Conservation (phyloP, 805 yeast genomes). For the Wickerhamiella sorbophila region DNA sequence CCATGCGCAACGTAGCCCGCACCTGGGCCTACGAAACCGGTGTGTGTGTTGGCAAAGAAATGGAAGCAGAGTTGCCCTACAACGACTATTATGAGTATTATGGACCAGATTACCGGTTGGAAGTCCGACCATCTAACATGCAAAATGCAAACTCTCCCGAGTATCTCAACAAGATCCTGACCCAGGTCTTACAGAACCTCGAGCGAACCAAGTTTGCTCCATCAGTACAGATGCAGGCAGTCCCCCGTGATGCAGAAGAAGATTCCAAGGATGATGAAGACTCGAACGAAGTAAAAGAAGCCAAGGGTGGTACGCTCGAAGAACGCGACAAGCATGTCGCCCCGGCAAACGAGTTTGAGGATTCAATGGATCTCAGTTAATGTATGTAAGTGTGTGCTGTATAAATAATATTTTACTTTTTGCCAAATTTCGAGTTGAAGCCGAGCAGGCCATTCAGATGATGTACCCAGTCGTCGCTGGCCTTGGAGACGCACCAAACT, state of each 20-base stretch:
- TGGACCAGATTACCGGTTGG: constrained; percentile 92
- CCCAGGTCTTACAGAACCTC: constrained; percentile 61
- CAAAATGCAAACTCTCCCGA: constrained; percentile 91
- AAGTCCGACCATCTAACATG: constrained; percentile 93
- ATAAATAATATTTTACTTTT: constrained; percentile 4
- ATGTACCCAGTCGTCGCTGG: constrained; percentile 81
- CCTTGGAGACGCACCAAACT: constrained; percentile 74
- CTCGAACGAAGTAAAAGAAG: constrained; percentile 60
- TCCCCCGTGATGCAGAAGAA: constrained; percentile 81
- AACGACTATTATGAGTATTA: constrained; percentile 94
- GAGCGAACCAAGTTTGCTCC: constrained; percentile 93
- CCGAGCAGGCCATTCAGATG: constrained; percentile 82
- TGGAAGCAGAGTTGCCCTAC: constrained; percentile 58
- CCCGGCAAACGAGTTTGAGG: constrained; percentile 67
- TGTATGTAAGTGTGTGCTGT: not conserved
- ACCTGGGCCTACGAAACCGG: constrained; percentile 95
- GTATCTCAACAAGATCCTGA: constrained; percentile 69
- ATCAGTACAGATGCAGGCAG: constrained; percentile 84
- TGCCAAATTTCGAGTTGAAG: constrained; percentile 68
- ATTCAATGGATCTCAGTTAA: constrained; percentile 24
- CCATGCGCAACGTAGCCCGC: constrained; percentile 87
- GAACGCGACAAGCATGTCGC: constrained; percentile 65
- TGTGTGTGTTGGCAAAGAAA: constrained; percentile 44
- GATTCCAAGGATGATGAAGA: constrained; percentile 81
- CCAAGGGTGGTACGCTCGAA: constrained; percentile 79